Percentiles rank a stretch among this genome's conserved stretches.
phyloP scores from a whole-genome alignment of 192 early-diverging fungal genomes.

The Diversispora epigaea region DNA sequence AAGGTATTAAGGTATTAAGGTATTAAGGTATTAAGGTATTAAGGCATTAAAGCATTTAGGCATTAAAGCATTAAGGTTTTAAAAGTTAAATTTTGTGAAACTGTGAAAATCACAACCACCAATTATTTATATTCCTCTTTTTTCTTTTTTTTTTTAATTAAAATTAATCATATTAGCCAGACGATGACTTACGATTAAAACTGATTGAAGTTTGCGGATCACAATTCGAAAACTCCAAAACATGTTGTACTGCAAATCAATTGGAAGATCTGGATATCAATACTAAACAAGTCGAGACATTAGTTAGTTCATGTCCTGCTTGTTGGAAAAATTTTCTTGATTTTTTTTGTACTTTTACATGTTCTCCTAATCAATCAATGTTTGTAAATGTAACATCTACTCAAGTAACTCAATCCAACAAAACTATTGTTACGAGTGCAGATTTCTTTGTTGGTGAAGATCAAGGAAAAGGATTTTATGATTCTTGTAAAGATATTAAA shows the following conservation, averaged over 20 bases:
- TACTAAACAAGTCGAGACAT: slow-evolving; percentile 52
- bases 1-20: too few relatives aligned
- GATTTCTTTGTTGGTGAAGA: slow-evolving; percentile 57
- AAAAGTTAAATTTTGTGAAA: too few relatives aligned
- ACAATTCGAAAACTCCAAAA: slow-evolving; percentile 44
- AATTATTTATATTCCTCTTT: neutral
- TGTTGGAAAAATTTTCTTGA: slow-evolving; percentile 66
- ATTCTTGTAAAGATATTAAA: slow-evolving; percentile 68
- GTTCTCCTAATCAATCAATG: slow-evolving; percentile 62
- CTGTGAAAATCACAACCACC: too few relatives aligned
- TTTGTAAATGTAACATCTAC: slow-evolving; percentile 61
- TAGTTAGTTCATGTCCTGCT: slow-evolving; percentile 62
- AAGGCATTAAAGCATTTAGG: too few relatives aligned
- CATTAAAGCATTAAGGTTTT: too few relatives aligned
- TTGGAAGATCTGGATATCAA: slow-evolving; percentile 46
- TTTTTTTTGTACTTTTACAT: slow-evolving; percentile 67
- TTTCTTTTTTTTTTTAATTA: neutral
- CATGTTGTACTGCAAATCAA: slow-evolving; percentile 60
- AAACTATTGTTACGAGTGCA: slow-evolving; percentile 43
- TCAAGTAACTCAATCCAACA: slow-evolving; percentile 31
- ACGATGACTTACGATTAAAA: slow-evolving; percentile 40
- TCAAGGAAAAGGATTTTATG: slow-evolving; percentile 56
- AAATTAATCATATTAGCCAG: slow-evolving; percentile 37
- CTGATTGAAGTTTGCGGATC: slow-evolving; percentile 56
- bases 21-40: too few relatives aligned